phyloP scores from a whole-genome alignment of 768 basidiomycete species.

The Russula sp. region DNA sequence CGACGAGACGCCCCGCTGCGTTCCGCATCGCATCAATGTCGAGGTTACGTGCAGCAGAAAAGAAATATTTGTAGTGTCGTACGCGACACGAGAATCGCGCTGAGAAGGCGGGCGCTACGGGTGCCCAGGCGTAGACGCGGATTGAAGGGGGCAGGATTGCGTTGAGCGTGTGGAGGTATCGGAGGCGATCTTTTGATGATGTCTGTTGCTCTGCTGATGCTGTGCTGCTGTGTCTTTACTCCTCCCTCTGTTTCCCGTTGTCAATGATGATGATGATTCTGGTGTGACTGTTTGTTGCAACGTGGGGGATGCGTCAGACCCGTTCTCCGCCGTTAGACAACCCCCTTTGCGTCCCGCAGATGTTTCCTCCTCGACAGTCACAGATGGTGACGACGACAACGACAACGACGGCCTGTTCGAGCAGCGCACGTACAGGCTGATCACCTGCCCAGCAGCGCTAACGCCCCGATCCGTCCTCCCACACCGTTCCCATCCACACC shows the following conservation, averaged over 20 bases:
- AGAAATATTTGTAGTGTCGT: slow-evolving; percentile 98
- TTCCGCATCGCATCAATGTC: slow-evolving; percentile 73
- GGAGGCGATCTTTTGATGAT: slow-evolving; percentile 54
- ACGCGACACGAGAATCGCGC: slow-evolving; percentile 83
- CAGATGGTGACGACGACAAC: neutral
- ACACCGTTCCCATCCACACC: slow-evolving; percentile 87
- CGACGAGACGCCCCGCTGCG: slow-evolving; percentile 68
- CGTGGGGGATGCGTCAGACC: too few relatives aligned
- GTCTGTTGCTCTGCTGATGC: neutral
- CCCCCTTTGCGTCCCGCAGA: neutral
- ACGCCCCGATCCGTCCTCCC: slow-evolving; percentile 95
- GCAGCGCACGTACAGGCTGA: slow-evolving; percentile 88
- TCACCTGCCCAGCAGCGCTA: slow-evolving; percentile 89
- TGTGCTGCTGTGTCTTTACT: neutral
- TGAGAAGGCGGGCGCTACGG: slow-evolving; percentile 74
- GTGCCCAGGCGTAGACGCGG: slow-evolving; percentile 91
- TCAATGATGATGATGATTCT: neutral
- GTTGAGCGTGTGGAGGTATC: slow-evolving; percentile 81
- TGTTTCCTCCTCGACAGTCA: slow-evolving; percentile 1
- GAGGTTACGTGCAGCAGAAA: slow-evolving; percentile 61
- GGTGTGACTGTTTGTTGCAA: neutral
- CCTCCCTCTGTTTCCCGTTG: neutral
- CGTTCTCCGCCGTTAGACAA: neutral
- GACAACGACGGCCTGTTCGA: slow-evolving; percentile 39
- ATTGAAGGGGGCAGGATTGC: slow-evolving; percentile 85